These are phyloP conservation scores for Neonothopanus nambi DNA, from an alignment of 1,284 basidiomycete species.

Conservation along the genomic window DNA sequence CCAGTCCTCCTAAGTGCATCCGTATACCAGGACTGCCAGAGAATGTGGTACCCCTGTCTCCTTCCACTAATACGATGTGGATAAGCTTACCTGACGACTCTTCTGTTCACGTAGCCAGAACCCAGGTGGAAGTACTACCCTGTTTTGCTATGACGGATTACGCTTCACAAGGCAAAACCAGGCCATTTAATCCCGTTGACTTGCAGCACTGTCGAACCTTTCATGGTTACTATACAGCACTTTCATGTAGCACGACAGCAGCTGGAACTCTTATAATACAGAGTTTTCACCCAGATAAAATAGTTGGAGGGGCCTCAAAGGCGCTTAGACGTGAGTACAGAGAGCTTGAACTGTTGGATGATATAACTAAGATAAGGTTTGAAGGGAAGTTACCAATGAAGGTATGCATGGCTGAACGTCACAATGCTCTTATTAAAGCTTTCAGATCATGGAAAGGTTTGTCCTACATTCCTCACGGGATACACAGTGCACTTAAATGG, in stretches of 20 bases:
- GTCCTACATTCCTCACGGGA: conserved; percentile 15
- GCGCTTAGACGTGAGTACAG: conserved; percentile 29
- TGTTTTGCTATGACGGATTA: conserved; percentile 47
- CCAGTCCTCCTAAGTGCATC: conserved; percentile 28
- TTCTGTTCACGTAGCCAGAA: conserved; percentile 22
- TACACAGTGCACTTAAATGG: conserved; percentile 23
- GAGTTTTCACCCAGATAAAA: conserved; percentile 24
- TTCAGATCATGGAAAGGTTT: conserved; percentile 18
- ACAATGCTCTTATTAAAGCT: too few species aligned
- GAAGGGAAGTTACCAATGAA: conserved; percentile 23
- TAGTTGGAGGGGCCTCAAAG: conserved; percentile 21
- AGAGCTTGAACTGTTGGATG: conserved; percentile 33
- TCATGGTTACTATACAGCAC: conserved; percentile 35
- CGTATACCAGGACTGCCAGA: conserved; percentile 31
- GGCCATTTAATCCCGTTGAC: conserved; percentile 34
- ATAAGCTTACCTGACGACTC: conserved; percentile 29
- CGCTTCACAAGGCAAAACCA: conserved; percentile 38
- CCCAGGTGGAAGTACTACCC: conserved; percentile 35
- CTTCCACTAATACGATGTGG: conserved; percentile 17
- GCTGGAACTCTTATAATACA: conserved; percentile 34
- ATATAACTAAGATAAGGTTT: conserved; percentile 29
- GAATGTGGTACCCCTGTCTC: conserved; percentile 39
- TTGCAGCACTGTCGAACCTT: conserved; percentile 28
- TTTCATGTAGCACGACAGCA: conserved; percentile 33
- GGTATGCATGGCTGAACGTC: conserved; percentile 23